Evolutionary conservation across 2,329 filamentous ascomycete genomes (phyloP).

Genomic region (Talaromyces piceae): DNA sequence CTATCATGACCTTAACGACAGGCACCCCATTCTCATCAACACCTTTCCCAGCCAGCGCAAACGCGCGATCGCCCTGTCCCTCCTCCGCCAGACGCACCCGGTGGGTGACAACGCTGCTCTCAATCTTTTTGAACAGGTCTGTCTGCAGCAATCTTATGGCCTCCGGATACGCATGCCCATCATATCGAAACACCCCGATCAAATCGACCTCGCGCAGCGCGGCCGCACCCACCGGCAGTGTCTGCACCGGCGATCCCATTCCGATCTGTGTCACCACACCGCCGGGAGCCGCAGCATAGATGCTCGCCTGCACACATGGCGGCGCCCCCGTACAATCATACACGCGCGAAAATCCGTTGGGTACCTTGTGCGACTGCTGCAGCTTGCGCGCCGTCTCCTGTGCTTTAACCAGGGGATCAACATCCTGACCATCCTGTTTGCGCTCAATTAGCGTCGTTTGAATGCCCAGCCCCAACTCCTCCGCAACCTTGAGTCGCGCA

Average conservation of each 20-base stretch:
- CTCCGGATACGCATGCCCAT: slow-evolving; percentile 46
- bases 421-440: slow-evolving; percentile 24
- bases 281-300: slow-evolving; percentile 41
- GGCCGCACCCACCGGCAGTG: slow-evolving; percentile 47
- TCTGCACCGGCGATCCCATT: slow-evolving; percentile 51
- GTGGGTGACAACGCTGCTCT: slow-evolving; percentile 49
- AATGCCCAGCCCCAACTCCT: slow-evolving; percentile 27
- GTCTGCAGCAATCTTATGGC: slow-evolving; percentile 47
- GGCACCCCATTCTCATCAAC: slow-evolving; percentile 45
- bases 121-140: slow-evolving; percentile 42
- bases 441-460: slow-evolving; percentile 32
- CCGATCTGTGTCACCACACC: slow-evolving; percentile 49
- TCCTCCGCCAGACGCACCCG: slow-evolving; percentile 35
- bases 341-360: slow-evolving; percentile 34
- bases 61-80: slow-evolving; percentile 44
- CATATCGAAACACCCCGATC: slow-evolving; percentile 51
- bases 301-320: slow-evolving; percentile 38
- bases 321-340: slow-evolving; percentile 42
- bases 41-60: slow-evolving; percentile 44
- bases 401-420: slow-evolving; percentile 28
- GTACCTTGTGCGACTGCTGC: slow-evolving; percentile 19
- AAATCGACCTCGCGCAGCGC: slow-evolving; percentile 51
- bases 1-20: slow-evolving; percentile 47
- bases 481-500: slow-evolving; percentile 49
- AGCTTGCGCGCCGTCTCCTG: slow-evolving; percentile 28